Base-by-base conservation (phyloP, 768 basidiomycete species). In the Chalciporus piperatus region DNA sequence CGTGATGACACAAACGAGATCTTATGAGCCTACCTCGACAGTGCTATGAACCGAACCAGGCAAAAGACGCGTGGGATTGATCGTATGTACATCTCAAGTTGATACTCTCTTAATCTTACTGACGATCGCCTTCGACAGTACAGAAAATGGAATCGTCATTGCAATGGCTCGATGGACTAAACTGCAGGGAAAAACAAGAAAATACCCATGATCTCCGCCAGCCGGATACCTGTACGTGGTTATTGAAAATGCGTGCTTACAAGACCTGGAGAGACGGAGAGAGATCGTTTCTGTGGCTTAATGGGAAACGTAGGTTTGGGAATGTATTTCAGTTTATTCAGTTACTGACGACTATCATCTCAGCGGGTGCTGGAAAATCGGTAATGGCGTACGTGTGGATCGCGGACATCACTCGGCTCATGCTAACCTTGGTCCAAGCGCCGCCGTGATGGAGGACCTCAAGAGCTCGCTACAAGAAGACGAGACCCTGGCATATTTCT, bases 281-380 rank as follows among this genome's bases (percentile, higher is more conserved):
- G 0, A 14, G 35, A 13, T 47, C 57, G 3, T 53, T 54, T 25
- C 12, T 60, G 7, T 60, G 59, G 55, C 11, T 60, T 9, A 22
- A 48, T 10, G 59, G 59, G 3, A 61, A 62, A 55, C 25, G 59
- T 62, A 41, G 4, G 14, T 32, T 1, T 12, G 46, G 0, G 14
- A 14, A 3, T 1, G 0, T n/a, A n/a, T 2, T 27, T 13, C 17
- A 22, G 17, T 20, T 6, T 2, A 6, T 27, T 22, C 6, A 0
- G 1, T 45, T 27, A 2, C 13, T 44, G 5, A 60, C 0, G 0
- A 1, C 13, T 19, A 1, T 35, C 27, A 10, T 42, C 23, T 16
- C 9, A 62, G 59, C 52, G 1, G 60, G 56, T 4, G 56, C 50
- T 0, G 60, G 59, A 3, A 61, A 60, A 22, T 58, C 59, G 3